Evolutionary conservation across 2,329 filamentous ascomycete species (phyloP).

Genomic region (Colletotrichum sojae): DNA sequence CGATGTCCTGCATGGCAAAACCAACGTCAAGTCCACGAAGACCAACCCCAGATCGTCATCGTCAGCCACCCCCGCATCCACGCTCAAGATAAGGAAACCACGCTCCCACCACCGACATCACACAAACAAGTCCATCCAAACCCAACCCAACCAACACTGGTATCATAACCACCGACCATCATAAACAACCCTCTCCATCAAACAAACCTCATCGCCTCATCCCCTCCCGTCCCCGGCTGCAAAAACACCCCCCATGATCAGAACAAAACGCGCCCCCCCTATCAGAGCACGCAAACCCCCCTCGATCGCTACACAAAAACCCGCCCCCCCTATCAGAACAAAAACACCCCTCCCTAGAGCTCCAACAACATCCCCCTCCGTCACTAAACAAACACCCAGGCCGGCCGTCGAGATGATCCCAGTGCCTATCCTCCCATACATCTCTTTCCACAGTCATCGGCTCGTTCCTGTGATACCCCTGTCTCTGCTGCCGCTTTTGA

Average conservation of each 20-base stretch:
- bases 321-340: neutral
- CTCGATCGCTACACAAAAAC: slow-evolving; percentile 8
- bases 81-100: too few species aligned
- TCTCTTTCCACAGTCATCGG: neutral
- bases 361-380: neutral
- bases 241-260: slow-evolving; percentile 12
- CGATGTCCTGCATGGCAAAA: too few species aligned
- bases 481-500: neutral
- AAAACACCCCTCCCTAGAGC: neutral
- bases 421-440: neutral
- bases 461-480: neutral
- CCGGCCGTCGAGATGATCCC: neutral
- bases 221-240: neutral
- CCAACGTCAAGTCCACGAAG: too few species aligned
- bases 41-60: too few species aligned
- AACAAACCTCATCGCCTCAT: too few species aligned
- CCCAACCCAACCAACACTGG: too few species aligned
- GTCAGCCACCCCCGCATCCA: too few species aligned
- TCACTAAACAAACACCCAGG: slow-evolving; percentile 5
- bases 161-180: too few species aligned
- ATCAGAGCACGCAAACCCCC: slow-evolving; percentile 13
- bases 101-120: too few species aligned
- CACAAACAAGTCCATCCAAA: too few species aligned
- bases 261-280: slow-evolving; percentile 1
- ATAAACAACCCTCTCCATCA: too few species aligned